Conservation (phyloP, 257 asterid genomes). For the Lavandula angustifolia region DNA sequence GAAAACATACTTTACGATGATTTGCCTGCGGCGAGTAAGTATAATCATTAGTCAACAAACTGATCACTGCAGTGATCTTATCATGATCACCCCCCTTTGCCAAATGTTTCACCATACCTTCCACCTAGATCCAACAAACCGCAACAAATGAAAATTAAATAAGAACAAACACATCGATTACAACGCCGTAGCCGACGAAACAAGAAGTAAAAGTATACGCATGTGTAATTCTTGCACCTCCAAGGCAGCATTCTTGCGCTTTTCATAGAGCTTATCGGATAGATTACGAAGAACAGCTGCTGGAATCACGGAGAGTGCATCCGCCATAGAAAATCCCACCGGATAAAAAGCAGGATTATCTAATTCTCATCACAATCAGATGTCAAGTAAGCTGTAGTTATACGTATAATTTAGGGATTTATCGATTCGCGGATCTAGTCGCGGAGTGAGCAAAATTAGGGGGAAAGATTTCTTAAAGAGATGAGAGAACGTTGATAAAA, state of each 20-base stretch:
- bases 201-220: constrained; percentile 11
- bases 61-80: constrained; percentile 73
- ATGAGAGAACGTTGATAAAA: constrained; percentile 26
- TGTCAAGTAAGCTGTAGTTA: constrained; percentile 25
- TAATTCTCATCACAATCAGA: constrained; percentile 36
- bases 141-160: neutral
- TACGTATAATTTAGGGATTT: constrained; percentile 13
- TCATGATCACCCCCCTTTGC: constrained; percentile 76
- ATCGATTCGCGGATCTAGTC: constrained; percentile 42
- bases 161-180: neutral
- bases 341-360: constrained; percentile 29
- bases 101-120: constrained; percentile 91
- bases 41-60: constrained; percentile 73
- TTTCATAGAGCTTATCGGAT: constrained; percentile 95
- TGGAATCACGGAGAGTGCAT: constrained; percentile 71
- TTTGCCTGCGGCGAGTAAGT: constrained; percentile 86
- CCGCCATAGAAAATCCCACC: constrained; percentile 68
- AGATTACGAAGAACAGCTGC: constrained; percentile 90
- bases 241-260: constrained; percentile 97
- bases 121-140: constrained; percentile 73
- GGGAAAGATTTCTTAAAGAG: constrained; percentile 22
- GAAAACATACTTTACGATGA: constrained; percentile 71
- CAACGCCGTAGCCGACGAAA: constrained; percentile 13
- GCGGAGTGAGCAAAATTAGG: constrained; percentile 29
- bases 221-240: constrained; percentile 55